Evolutionary conservation across 371 early-diverging fungal genomes (phyloP).

Genomic region (Lichtheimia corymbifera): DNA sequence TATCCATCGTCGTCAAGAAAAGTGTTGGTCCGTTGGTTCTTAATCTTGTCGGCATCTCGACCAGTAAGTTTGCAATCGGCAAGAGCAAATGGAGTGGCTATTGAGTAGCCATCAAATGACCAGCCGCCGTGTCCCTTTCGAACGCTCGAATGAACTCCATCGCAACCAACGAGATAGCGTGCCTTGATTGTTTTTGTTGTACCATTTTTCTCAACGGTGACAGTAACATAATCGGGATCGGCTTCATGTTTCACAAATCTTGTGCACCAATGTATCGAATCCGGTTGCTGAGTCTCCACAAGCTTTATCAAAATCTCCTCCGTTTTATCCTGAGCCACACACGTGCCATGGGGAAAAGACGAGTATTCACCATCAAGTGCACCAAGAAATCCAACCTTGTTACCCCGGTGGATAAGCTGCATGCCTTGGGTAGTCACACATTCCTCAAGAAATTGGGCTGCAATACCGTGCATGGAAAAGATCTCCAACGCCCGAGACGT

Average conservation of each 20-base stretch:
- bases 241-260: slow-evolving; percentile 29
- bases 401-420: slow-evolving; percentile 18
- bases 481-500: slow-evolving; percentile 40
- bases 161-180: slow-evolving; percentile 39
- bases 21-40: slow-evolving; percentile 7
- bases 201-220: slow-evolving; percentile 20
- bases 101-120: slow-evolving; percentile 35
- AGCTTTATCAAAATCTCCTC: slow-evolving; percentile 16
- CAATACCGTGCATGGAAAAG: slow-evolving; percentile 25
- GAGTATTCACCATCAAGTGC: slow-evolving; percentile 22
- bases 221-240: slow-evolving; percentile 20
- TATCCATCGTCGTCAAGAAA: slow-evolving; percentile 8
- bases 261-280: slow-evolving; percentile 23
- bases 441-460: slow-evolving; percentile 22
- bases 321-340: slow-evolving; percentile 24
- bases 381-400: slow-evolving; percentile 18
- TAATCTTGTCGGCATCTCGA: slow-evolving; percentile 9
- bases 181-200: slow-evolving; percentile 12
- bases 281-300: slow-evolving; percentile 5
- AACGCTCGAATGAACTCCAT: slow-evolving; percentile 40
- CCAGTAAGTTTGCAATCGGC: slow-evolving; percentile 30
- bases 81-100: slow-evolving; percentile 28
- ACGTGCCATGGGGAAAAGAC: slow-evolving; percentile 26
- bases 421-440: slow-evolving; percentile 16
- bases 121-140: slow-evolving; percentile 29